These are phyloP conservation scores for Yamadazyma kitorensis DNA, from an alignment of 805 yeast genomes.

Conservation along the genomic window DNA sequence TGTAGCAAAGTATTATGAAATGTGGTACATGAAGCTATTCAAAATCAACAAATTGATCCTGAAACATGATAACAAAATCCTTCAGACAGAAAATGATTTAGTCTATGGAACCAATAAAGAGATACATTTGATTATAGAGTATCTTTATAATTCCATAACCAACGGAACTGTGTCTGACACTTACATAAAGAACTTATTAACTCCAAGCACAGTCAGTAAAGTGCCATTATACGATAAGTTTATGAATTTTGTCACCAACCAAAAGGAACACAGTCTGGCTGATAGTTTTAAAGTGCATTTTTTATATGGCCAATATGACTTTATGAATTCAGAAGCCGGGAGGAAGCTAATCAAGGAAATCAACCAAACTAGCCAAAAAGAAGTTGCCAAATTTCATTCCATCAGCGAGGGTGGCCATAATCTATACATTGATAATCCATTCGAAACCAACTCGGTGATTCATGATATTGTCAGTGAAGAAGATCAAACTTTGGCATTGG, in stretches of 20 bases:
- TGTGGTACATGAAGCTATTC: conserved; percentile 41
- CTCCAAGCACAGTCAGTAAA: conserved; percentile 59
- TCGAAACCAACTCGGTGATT: conserved; percentile 34
- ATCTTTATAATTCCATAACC: conserved; percentile 40
- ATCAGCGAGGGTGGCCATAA: conserved; percentile 43
- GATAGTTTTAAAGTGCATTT: conserved; percentile 37
- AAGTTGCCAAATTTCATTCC: conserved; percentile 21
- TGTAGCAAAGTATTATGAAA: conserved; percentile 29
- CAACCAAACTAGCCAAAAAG: conserved; percentile 9
- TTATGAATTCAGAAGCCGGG: conserved; percentile 66
- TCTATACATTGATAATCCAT: conserved; percentile 44
- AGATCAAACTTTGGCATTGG: too few species aligned
- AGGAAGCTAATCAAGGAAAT: conserved; percentile 24
- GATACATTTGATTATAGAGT: conserved; percentile 34
- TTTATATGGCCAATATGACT: conserved; percentile 69
- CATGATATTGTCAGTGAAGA: conserved; percentile 12
- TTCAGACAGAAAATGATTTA: conserved; percentile 30
- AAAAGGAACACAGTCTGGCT: conserved; percentile 13
- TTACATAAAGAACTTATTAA: conserved; percentile 47
- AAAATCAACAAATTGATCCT: conserved; percentile 36
- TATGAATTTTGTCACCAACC: conserved; percentile 17
- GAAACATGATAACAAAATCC: conserved; percentile 30
- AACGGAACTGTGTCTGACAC: conserved; percentile 37
- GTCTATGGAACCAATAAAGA: conserved; percentile 39
- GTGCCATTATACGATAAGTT: conserved; percentile 66